Conservation (phyloP, 805 yeast species). For the Metschnikowia henanensis region DNA sequence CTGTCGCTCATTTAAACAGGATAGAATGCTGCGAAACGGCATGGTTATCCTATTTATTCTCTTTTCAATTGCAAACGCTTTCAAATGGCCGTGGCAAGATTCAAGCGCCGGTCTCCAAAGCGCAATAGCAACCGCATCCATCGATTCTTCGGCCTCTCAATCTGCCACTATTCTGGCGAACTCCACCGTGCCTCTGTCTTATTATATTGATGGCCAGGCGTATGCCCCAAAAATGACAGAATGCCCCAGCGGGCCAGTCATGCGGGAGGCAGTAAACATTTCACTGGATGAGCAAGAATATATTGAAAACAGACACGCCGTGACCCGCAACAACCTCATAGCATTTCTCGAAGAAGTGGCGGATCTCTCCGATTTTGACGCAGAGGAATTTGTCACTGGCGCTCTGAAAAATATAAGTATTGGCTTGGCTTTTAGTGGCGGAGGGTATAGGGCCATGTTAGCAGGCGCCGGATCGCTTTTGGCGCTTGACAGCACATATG, state of each 20-base stretch:
- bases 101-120: constrained; percentile 8
- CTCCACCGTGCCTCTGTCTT: constrained; percentile 1
- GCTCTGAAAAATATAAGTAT: constrained; percentile 26
- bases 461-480: constrained; percentile 19
- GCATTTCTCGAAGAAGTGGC: constrained; percentile 30
- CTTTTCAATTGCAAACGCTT: background rate
- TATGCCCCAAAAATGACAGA: constrained; percentile 31
- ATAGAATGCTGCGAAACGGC: background rate
- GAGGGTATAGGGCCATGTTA: constrained; percentile 40
- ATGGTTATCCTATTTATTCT: background rate
- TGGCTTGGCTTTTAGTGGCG: constrained; percentile 37
- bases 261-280: constrained; percentile 29
- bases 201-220: constrained; percentile 17
- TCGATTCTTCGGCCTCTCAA: too few species aligned
- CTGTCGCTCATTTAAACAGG: too few species aligned
- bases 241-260: constrained; percentile 29
- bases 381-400: constrained; percentile 26
- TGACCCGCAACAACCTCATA: constrained; percentile 30
- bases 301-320: constrained; percentile 24
- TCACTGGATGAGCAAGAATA: constrained; percentile 28
- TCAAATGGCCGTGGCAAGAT: constrained; percentile 25
- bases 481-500: constrained; percentile 14
- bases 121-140: constrained; percentile 10
- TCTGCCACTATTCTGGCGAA: background rate
- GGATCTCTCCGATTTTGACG: constrained; percentile 33